Evolutionary conservation across 495 filamentous ascomycete species (phyloP).

Genomic region (Tuber magnatum): DNA sequence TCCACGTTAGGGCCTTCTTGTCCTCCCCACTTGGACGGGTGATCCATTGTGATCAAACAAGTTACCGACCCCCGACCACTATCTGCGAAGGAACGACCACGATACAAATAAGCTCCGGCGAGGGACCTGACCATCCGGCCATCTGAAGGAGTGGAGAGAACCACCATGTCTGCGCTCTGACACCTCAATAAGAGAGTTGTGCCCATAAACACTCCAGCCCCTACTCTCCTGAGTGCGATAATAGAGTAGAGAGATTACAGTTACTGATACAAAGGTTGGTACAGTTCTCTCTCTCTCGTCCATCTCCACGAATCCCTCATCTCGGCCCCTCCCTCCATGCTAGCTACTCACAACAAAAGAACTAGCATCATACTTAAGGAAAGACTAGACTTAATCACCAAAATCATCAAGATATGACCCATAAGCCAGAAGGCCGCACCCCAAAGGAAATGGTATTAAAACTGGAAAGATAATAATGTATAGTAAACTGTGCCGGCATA

Average conservation of each 20-base stretch:
- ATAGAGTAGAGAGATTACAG: not conserved
- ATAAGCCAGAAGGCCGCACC: not conserved
- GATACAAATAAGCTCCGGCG: not conserved
- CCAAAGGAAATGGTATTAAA: not conserved
- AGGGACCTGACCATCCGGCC: not conserved
- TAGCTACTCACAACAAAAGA: not conserved
- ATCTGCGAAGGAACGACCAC: not conserved
- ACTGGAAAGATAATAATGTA: not conserved
- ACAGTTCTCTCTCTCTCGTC: not conserved
- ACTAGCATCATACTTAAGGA: not conserved
- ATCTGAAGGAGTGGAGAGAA: not conserved
- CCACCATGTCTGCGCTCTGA: not conserved
- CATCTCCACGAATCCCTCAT: not conserved
- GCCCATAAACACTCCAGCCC: not conserved
- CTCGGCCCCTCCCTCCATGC: not conserved
- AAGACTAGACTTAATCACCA: not conserved
- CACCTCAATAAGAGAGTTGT: not conserved
- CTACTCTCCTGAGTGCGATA: not conserved
- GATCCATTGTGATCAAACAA: not conserved
- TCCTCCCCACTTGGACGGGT: not conserved
- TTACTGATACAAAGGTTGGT: constrained; percentile 1
- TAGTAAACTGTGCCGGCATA: not conserved
- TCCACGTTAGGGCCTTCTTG: too few species aligned
- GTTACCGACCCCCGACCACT: not conserved
- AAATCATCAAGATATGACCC: not conserved